phyloP scores from a whole-genome alignment of 306 rosid genomes.

The Lablab purpureus region DNA sequence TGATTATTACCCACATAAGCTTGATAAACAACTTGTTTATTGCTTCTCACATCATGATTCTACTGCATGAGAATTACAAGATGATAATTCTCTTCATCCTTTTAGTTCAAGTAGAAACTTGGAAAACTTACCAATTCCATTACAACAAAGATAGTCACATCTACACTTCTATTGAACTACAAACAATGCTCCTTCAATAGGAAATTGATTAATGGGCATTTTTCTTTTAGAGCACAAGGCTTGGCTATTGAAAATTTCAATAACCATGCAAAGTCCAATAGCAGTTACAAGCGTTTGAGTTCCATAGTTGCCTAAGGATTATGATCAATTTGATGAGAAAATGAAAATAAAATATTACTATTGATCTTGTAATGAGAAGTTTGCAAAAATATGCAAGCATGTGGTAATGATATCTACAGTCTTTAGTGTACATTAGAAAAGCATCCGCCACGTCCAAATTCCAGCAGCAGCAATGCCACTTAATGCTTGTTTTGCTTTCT shows the following conservation, averaged over 20 bases:
- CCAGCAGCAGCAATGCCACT: not conserved
- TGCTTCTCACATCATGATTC: not conserved
- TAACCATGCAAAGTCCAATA: conserved; percentile 51
- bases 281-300: conserved; percentile 49
- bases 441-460: not conserved
- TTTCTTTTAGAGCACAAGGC: conserved; percentile 78
- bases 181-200: conserved; percentile 58
- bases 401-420: not conserved
- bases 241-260: conserved; percentile 56
- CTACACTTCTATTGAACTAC: conserved; percentile 40
- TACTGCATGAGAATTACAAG: too few species aligned
- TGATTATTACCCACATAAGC: not conserved
- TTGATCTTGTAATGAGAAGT: conserved; percentile 4
- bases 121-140: too few species aligned
- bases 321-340: conserved; percentile 1
- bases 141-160: too few species aligned
- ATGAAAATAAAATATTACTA: conserved; percentile 9
- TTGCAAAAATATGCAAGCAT: not conserved
- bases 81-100: too few species aligned
- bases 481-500: not conserved
- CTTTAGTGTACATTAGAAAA: not conserved
- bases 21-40: not conserved
- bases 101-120: too few species aligned
- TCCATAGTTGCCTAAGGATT: conserved; percentile 62
- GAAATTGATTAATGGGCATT: conserved; percentile 70